Evolutionary conservation across 1,139 yeast species (phyloP).

Genomic region (Saccharomyces hybrid): DNA sequence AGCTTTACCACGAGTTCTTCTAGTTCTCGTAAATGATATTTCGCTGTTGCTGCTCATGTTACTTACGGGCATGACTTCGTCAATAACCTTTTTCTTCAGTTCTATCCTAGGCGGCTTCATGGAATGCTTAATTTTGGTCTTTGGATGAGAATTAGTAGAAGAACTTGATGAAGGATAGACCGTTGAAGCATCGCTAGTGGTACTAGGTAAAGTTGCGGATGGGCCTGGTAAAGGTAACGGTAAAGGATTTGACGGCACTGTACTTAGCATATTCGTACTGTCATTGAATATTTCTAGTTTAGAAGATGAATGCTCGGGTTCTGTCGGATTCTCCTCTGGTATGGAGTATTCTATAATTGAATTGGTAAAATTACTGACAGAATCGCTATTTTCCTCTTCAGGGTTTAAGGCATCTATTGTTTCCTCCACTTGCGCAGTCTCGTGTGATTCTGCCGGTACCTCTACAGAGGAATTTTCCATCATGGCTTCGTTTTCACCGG

Average conservation of each 20-base stretch:
- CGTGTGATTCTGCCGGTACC: not conserved
- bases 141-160: slow-evolving; percentile 11
- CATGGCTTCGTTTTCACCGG: not conserved
- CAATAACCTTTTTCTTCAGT: slow-evolving; percentile 27
- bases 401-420: not conserved
- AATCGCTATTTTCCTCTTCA: slow-evolving; percentile 13
- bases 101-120: slow-evolving; percentile 29
- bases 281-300: slow-evolving; percentile 22
- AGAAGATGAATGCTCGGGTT: slow-evolving; percentile 11
- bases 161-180: not conserved
- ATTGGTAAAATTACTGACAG: slow-evolving; percentile 21
- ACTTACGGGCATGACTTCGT: slow-evolving; percentile 35
- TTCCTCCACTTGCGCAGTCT: not conserved
- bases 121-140: slow-evolving; percentile 26
- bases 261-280: not conserved
- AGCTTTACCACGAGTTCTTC: slow-evolving; percentile 43
- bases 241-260: not conserved
- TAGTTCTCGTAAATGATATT: slow-evolving; percentile 22
- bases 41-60: slow-evolving; percentile 13
- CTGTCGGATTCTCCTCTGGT: slow-evolving; percentile 22
- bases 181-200: not conserved
- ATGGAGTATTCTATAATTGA: slow-evolving; percentile 29
- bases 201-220: not conserved
- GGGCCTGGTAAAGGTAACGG: not conserved
- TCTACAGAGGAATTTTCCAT: not conserved